A percentile compares a stretch with the other conserved stretches of the same genome.
These are phyloP conservation scores for Aphanomyces stellatus DNA, from an alignment of 352 stramenopile species.

Conservation along the genomic window DNA sequence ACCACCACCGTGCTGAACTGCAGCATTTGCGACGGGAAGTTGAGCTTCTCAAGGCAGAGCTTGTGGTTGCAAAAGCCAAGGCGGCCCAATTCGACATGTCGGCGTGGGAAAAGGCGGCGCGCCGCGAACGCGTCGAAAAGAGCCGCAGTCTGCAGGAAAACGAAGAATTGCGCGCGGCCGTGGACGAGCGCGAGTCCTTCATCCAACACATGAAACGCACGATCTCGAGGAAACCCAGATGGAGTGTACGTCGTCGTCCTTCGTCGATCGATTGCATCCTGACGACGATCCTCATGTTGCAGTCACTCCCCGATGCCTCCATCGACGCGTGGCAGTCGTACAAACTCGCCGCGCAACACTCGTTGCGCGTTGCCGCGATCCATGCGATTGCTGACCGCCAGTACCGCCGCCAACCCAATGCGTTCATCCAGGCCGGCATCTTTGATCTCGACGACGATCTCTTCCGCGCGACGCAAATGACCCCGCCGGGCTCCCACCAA, in stretches of 20 bases:
- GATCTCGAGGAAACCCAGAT: neutral
- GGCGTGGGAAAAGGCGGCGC: neutral
- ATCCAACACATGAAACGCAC: constrained; percentile 3
- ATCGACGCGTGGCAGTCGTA: constrained; percentile 5
- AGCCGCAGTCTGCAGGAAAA: neutral
- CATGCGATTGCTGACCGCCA: constrained; percentile 13
- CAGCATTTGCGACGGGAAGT: neutral
- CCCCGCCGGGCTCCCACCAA: neutral
- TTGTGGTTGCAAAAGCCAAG: neutral
- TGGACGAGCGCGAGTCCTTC: neutral
- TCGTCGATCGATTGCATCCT: neutral
- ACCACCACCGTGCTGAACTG: neutral
- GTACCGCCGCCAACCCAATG: constrained; percentile 1
- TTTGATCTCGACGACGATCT: neutral
- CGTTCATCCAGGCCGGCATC: constrained; percentile 5
- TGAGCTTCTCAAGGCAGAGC: neutral
- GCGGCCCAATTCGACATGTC: neutral
- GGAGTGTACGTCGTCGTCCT: neutral
- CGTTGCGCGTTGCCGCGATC: neutral
- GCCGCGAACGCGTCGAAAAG: neutral
- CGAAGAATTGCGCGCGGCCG: neutral
- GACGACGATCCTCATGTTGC: no score
- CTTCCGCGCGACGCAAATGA: neutral
- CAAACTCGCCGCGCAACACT: constrained; percentile 7
- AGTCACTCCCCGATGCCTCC: neutral